Conservation (phyloP, 2,329 filamentous ascomycete genomes). For the Dendryphion nanum region DNA sequence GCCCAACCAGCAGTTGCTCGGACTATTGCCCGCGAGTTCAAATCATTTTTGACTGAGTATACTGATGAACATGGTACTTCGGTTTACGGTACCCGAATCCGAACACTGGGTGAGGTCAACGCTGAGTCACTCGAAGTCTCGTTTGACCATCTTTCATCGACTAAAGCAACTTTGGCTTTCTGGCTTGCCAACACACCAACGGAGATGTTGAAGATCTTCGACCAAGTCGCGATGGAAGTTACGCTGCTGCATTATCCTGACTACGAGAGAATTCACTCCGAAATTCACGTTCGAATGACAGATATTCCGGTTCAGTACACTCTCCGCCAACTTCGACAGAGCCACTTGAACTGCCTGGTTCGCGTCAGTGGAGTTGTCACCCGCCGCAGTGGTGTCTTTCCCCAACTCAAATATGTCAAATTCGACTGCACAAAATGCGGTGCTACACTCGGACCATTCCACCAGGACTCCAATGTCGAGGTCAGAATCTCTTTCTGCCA, state of each 20-base stretch:
- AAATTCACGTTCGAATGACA: constrained; percentile 96
- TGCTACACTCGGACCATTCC: constrained; percentile 88
- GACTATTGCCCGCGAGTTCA: constrained; percentile 95
- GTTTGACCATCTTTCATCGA: constrained; percentile 85
- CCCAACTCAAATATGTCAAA: constrained; percentile 97
- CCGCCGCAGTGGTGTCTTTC: constrained; percentile 89
- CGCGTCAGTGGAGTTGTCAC: constrained; percentile 95
- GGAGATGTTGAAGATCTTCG: constrained; percentile 95
- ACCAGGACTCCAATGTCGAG: constrained; percentile 94
- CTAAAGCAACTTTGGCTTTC: constrained; percentile 91
- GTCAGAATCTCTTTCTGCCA: constrained; percentile 97
- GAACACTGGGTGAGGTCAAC: constrained; percentile 95
- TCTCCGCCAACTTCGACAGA: constrained; percentile 89
- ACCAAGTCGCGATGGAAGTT: constrained; percentile 94
- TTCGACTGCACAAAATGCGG: constrained; percentile 96
- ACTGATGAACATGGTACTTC: constrained; percentile 86
- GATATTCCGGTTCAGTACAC: constrained; percentile 95
- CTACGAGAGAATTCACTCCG: constrained; percentile 94
- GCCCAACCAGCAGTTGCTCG: constrained; percentile 84
- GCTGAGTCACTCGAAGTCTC: constrained; percentile 95
- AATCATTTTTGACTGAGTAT: constrained; percentile 93
- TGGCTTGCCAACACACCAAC: constrained; percentile 93
- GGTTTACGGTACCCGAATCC: constrained; percentile 91
- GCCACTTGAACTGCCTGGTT: constrained; percentile 92
- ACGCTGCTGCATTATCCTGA: constrained; percentile 95